Base-by-base conservation (phyloP, 768 basidiomycete species). In the Xerocomellus dryophilus region DNA sequence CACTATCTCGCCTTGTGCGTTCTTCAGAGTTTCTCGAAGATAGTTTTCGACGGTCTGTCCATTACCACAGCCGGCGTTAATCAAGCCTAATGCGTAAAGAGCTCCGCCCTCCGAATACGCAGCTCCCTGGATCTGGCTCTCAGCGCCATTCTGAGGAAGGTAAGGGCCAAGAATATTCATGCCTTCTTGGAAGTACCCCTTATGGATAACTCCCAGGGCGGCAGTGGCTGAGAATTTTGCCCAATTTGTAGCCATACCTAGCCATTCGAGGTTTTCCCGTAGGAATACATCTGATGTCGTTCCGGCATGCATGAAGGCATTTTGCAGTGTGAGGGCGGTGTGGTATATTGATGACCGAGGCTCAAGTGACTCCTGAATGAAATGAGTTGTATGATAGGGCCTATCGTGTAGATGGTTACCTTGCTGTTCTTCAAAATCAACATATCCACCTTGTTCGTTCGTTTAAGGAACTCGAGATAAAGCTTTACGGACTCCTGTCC, bases 141-240 rank as follows among this genome's bases (percentile, higher is more conserved):
- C 90, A 10, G 82, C 84, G 45, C 83, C 85, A 45, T 74, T 78
- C 60, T 83, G 81, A 47, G 97, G 97, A 32, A 98, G 85, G 72
- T 98, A 98, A 0, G 97, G 97, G 4, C 88, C 86, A 23, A 99
- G 83, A 49, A 98, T 91, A 43, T 83, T 84, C 82, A 90, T 87
- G 45, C 94, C 95, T 70, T 96, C 88, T 63, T 93, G 85, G 63
- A 93, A 90, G 69, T 94, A 94, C 40, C 97, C 97, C 66, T 96
- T 95, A 76, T 98, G 93, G 59, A 99, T 98, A 51, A 98, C 91
- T 57, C 97, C 97, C 21, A 99, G 83, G 9, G 91, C 94, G 18
- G 97, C 94, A 12, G 97, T 98, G 7, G 97, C 93, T 4, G 93
- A 92, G 74, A 98, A 99, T 66, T 98, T 99, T 27, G 93, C 91